Percentiles rank a stretch among this genome's conserved stretches.
Conservation (phyloP, 305 asterid species). For the Solanum hybrid region DNA sequence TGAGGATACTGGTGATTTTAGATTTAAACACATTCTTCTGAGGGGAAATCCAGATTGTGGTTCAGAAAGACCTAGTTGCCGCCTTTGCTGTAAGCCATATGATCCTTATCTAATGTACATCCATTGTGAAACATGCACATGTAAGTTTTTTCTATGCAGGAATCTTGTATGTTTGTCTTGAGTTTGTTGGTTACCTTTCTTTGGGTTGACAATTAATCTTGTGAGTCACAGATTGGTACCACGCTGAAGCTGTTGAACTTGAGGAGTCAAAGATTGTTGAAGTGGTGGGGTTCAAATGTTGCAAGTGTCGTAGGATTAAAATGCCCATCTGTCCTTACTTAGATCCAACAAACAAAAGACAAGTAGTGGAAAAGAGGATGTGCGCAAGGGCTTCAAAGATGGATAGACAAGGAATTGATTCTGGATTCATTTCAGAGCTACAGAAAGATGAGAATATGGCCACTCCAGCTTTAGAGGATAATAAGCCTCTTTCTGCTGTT, state of each 20-base stretch:
- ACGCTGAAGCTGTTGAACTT: slow-evolving; percentile 75
- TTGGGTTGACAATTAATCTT: slow-evolving; percentile 5
- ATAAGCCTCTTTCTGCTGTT: slow-evolving; percentile 23
- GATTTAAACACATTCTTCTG: slow-evolving; percentile 51
- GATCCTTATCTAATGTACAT: slow-evolving; percentile 64
- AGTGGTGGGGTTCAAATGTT: slow-evolving; percentile 78
- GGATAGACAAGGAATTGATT: slow-evolving; percentile 20
- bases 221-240: slow-evolving; percentile 73
- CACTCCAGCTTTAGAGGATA: slow-evolving; percentile 15
- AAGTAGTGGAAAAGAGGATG: slow-evolving; percentile 25
- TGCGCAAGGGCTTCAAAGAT: slow-evolving; percentile 26
- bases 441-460: slow-evolving; percentile 14
- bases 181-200: neutral
- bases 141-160: slow-evolving; percentile 36
- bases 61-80: slow-evolving; percentile 39
- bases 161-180: neutral
- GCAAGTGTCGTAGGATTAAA: slow-evolving; percentile 74
- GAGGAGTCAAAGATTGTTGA: slow-evolving; percentile 51
- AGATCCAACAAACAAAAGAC: slow-evolving; percentile 27
- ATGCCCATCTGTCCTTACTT: slow-evolving; percentile 66
- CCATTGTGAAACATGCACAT: slow-evolving; percentile 56
- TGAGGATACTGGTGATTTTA: slow-evolving; percentile 50
- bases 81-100: slow-evolving; percentile 60
- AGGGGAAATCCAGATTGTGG: slow-evolving; percentile 34
- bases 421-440: slow-evolving; percentile 20